Conservation (phyloP, 805 yeast species). For the Teunomyces stri region DNA sequence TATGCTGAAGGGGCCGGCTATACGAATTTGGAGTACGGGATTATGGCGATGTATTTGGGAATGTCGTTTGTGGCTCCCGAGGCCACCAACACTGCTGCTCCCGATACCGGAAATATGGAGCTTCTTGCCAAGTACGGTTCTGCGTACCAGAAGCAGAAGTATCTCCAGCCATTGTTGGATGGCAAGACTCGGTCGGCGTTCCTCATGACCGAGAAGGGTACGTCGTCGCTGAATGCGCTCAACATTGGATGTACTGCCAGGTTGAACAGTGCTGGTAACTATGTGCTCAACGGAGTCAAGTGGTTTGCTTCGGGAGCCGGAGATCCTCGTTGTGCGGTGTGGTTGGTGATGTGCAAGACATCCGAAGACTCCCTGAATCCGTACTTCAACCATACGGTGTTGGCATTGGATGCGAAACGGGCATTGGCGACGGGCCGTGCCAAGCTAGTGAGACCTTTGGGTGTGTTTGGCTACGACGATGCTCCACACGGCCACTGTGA, state of each 20-base stretch:
- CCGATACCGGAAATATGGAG: slow-evolving; percentile 67
- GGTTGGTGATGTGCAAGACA: slow-evolving; percentile 55
- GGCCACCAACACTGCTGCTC: slow-evolving; percentile 59
- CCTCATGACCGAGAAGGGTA: slow-evolving; percentile 62
- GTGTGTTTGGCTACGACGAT: slow-evolving; percentile 60
- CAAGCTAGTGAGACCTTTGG: slow-evolving; percentile 47
- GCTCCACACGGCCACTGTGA: slow-evolving; percentile 76
- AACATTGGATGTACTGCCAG: slow-evolving; percentile 50
- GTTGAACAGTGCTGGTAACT: slow-evolving; percentile 39
- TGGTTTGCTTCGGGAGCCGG: slow-evolving; percentile 76
- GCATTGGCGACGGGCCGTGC: slow-evolving; percentile 51
- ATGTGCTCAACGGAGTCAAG: slow-evolving; percentile 56
- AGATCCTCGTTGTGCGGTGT: slow-evolving; percentile 56
- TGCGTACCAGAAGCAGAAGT: slow-evolving; percentile 37
- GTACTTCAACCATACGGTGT: slow-evolving; percentile 54
- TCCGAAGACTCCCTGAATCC: slow-evolving; percentile 23
- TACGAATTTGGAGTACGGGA: slow-evolving; percentile 61
- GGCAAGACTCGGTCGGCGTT: slow-evolving; percentile 61
- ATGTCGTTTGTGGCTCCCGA: slow-evolving; percentile 54
- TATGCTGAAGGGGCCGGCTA: slow-evolving; percentile 55
- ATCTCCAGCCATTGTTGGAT: slow-evolving; percentile 51
- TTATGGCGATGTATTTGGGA: slow-evolving; percentile 64
- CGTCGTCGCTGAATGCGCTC: slow-evolving; percentile 60
- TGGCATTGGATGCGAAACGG: slow-evolving; percentile 50
- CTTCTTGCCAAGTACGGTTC: slow-evolving; percentile 43